Base-by-base conservation (phyloP, 306 rosid genomes). In the Quercus agrifolia region DNA sequence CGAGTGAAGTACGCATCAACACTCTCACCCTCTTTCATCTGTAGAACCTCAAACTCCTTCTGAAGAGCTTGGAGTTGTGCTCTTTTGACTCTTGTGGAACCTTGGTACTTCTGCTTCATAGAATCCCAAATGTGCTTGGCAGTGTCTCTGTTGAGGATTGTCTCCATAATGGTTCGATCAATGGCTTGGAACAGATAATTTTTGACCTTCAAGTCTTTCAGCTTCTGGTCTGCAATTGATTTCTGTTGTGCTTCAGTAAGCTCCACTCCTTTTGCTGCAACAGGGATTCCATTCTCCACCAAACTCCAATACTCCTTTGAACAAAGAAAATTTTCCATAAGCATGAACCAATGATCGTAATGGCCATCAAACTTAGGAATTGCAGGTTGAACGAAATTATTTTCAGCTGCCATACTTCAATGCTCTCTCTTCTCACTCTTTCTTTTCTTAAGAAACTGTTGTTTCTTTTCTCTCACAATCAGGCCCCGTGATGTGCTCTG, bases 281-380 rank as follows among this genome's bases (percentile, higher is more conserved):
- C 51, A 63, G 2, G 57, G 31, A 49, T 49, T 8, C 77, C 64
- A 27, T 1, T 14, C 63, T 62, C 73, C 73, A 76, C 63, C 79
- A 76, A 25, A 14, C 63, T 46, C 79, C 61, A 76, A 49, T 63
- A 76, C 18, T 76, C 63, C 25, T 76, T 46, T 27, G 63, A 76
- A 14, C 8, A 28, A 27, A 62, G 63, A 21, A 62, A 41, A 17
- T 64, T 76, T 51, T 76, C 51, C 73, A 76, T 77, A 5, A 77
- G 67, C 74, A 77, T 67, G 67, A 56, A 31, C 80, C 54, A 77
- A 54, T 77, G 80, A 6, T 77, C 56, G 5, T 77, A 77, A 28
- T 77, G 74, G 4, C 74, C 68, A 67, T 77, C 68, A 52, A 77
- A 77, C 74, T 30, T 67, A 30, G 80, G 74, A 67, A 77, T 68